Percentiles rank a stretch among this genome's conserved stretches.
These are phyloP conservation scores for Pezicula neosporulosa DNA, from an alignment of 2,329 filamentous ascomycete genomes.

Conservation along the genomic window DNA sequence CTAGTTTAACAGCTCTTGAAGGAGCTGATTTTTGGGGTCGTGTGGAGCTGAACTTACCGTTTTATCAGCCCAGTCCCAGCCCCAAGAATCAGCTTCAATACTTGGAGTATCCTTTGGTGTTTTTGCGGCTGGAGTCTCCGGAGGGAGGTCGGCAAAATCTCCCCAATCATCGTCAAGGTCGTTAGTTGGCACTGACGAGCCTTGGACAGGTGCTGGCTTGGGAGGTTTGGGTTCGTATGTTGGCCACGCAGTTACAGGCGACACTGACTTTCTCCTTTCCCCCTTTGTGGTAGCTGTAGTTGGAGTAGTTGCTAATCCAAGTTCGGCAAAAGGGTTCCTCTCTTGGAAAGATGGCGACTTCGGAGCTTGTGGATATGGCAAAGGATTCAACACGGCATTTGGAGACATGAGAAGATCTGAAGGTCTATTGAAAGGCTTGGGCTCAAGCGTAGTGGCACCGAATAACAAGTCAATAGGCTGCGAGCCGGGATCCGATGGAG, in stretches of 20 bases:
- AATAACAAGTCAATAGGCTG: conserved; percentile 20
- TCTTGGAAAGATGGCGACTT: conserved; percentile 51
- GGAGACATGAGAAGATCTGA: conserved; percentile 31
- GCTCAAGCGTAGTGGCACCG: conserved; percentile 24
- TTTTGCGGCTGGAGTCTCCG: conserved; percentile 17
- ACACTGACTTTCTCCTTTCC: conserved; percentile 27
- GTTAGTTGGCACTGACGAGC: conserved; percentile 21
- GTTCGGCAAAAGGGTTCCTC: conserved; percentile 48
- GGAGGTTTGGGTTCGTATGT: conserved; percentile 14
- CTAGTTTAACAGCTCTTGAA: background rate
- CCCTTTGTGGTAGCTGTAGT: conserved; percentile 28
- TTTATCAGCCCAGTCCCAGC: conserved; percentile 26
- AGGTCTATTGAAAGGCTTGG: conserved; percentile 27
- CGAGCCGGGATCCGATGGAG: conserved; percentile 19
- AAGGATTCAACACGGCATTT: conserved; percentile 20
- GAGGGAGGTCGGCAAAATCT: conserved; percentile 44
- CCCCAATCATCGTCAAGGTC: conserved; percentile 47
- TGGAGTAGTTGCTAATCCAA: conserved; percentile 42
- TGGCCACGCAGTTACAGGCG: conserved; percentile 28
- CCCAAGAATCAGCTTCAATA: conserved; percentile 26
- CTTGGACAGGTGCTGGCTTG: conserved; percentile 19
- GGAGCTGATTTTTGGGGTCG: background rate
- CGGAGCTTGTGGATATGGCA: conserved; percentile 43
- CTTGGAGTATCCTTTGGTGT: conserved; percentile 11
- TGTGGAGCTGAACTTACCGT: conserved; percentile 7